Conservation (phyloP, 2,329 filamentous ascomycete genomes). For the Aspergillus felis region DNA sequence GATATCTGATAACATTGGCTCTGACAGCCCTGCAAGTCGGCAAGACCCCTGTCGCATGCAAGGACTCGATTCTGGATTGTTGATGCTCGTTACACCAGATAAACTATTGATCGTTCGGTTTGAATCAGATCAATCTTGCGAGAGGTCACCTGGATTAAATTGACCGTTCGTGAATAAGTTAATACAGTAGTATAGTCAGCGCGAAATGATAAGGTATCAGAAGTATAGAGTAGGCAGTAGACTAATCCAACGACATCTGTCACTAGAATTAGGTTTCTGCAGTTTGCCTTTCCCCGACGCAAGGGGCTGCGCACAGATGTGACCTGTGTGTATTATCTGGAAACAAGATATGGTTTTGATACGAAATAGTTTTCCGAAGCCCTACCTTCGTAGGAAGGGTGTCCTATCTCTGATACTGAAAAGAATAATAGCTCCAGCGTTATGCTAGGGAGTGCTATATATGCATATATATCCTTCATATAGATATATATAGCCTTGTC, state of each 20-base stretch:
- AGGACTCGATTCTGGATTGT: background rate
- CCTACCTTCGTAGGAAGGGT: background rate
- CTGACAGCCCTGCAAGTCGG: background rate
- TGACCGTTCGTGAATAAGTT: too few relatives aligned
- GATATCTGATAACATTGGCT: background rate
- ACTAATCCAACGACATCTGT: background rate
- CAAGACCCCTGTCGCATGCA: background rate
- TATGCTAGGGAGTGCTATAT: background rate
- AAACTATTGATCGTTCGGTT: background rate
- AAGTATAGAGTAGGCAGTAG: background rate
- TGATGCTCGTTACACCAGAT: background rate
- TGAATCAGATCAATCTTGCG: too few relatives aligned
- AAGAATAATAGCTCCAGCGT: background rate
- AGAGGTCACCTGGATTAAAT: background rate
- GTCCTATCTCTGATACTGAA: background rate
- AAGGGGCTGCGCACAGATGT: background rate
- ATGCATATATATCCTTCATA: too few relatives aligned
- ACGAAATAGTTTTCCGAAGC: background rate
- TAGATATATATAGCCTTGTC: background rate
- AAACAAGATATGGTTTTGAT: background rate
- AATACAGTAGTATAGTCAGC: too few relatives aligned
- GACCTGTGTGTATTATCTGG: background rate
- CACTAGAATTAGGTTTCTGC: background rate
- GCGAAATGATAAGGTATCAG: background rate
- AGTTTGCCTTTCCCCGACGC: background rate